Base-by-base conservation (phyloP, 192 early-diverging fungal species). In the Neocallimastix lanati region DNA sequence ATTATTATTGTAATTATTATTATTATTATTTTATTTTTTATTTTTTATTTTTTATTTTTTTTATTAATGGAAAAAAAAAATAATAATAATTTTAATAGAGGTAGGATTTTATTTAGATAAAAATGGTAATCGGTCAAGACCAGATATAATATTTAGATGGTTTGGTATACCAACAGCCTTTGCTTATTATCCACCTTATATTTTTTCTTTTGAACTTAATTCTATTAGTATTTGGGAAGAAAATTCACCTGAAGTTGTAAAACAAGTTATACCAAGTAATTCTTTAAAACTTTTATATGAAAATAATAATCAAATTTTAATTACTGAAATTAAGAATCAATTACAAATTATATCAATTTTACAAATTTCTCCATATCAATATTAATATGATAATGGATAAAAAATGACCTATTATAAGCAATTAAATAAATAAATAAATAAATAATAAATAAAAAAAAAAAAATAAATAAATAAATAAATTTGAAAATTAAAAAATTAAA, bases 31-130 rank as follows among this genome's bases (percentile, higher is more conserved):
- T n/a, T n/a, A n/a, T n/a, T n/a, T n/a, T n/a, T n/a, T n/a, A n/a
- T n/a, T n/a, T n/a, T n/a, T n/a, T n/a, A n/a, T n/a, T n/a, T n/a
- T n/a, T n/a, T n/a, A n/a, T n/a, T n/a, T n/a, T n/a, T n/a, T n/a
- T n/a, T n/a, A n/a, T n/a, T n/a, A n/a, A n/a, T n/a, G n/a, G n/a
- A n/a, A n/a, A n/a, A n/a, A n/a, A n/a, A n/a, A n/a, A n/a, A n/a
- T n/a, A n/a, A n/a, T n/a, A n/a, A n/a, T n/a, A n/a, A n/a, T n/a
- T n/a, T n/a, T n/a, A n/a, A n/a, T 83, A 94, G 95, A 95, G 84
- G 92, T 95, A 84, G 94, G 92, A 5, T 97, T 98, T 81, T 97
- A 92, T 82, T 92, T 98, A 58, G 93, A 97, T 84, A 92, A 92
- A 81, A 89, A 91, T 81, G 96, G 96, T 76, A 67, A 67, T 9